A percentile compares a stretch with the other conserved stretches of the same genome.
These are phyloP conservation scores for Podochytrium sp. DNA, from an alignment of 192 early-diverging fungal species.

Conservation along the genomic window DNA sequence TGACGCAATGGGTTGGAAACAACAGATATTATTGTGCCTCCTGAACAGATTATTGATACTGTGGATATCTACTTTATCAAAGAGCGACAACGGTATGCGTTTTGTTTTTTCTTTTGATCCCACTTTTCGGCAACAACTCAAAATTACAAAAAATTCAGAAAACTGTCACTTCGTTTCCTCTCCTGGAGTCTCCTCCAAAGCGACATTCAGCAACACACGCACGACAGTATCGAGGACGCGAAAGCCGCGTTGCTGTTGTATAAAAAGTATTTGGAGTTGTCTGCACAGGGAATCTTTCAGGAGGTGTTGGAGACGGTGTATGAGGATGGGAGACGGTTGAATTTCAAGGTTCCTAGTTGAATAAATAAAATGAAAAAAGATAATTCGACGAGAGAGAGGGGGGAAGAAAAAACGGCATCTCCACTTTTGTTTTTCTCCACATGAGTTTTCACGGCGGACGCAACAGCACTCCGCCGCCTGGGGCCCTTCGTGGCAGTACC, in stretches of 20 bases:
- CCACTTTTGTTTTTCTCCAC: too few species aligned
- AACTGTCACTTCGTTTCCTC: constrained; percentile 89
- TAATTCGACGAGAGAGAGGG: too few species aligned
- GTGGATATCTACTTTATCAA: constrained; percentile 89
- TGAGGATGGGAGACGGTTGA: constrained; percentile 60
- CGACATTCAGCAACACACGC: constrained; percentile 86
- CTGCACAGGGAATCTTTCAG: constrained; percentile 68
- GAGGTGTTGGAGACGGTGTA: constrained; percentile 83
- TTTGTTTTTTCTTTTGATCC: background rate
- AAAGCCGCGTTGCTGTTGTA: constrained; percentile 83
- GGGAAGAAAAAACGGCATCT: too few species aligned
- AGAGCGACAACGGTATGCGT: constrained; percentile 69
- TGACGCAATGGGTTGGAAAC: background rate
- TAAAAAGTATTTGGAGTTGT: constrained; percentile 75
- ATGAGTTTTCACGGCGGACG: too few species aligned
- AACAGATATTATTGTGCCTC: constrained; percentile 84
- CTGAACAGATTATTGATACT: constrained; percentile 88
- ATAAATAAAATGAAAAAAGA: background rate
- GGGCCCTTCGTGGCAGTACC: too few species aligned
- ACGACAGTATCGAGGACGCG: constrained; percentile 95
- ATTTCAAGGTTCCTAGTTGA: constrained; percentile 30
- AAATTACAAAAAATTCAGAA: constrained; percentile 51
- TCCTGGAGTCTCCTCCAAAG: constrained; percentile 84
- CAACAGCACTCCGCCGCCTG: too few species aligned
- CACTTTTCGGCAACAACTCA: background rate